These are phyloP conservation scores for Globisporangium lucens DNA, from an alignment of 352 stramenopile genomes.

Conservation along the genomic window DNA sequence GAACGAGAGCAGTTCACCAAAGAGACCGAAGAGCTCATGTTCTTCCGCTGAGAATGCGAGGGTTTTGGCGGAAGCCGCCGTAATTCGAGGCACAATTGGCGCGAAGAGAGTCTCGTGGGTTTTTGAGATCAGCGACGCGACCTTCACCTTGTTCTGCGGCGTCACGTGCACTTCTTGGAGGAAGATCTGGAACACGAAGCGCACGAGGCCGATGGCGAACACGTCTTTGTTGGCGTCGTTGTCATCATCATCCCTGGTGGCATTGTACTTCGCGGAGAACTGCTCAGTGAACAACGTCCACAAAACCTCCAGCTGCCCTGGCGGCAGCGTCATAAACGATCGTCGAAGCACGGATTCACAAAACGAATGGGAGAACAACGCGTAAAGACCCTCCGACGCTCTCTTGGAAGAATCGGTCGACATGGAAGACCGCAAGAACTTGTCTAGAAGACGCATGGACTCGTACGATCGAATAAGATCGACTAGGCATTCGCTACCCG, in stretches of 20 bases:
- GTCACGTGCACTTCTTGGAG: conserved; percentile 81
- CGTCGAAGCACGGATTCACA: conserved; percentile 56
- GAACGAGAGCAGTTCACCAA: conserved; percentile 75
- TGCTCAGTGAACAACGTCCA: conserved; percentile 69
- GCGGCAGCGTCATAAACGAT: conserved; percentile 67
- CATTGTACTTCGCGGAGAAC: conserved; percentile 25
- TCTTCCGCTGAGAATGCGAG: conserved; percentile 37
- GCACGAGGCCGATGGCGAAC: conserved; percentile 44
- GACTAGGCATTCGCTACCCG: conserved; percentile 39
- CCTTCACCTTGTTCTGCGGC: conserved; percentile 63
- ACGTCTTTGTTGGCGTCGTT: not conserved
- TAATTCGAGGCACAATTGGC: conserved; percentile 25
- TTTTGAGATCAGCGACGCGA: conserved; percentile 41
- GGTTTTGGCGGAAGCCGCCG: not conserved
- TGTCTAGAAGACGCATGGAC: conserved; percentile 80
- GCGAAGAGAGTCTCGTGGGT: conserved; percentile 56
- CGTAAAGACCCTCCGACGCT: conserved; percentile 38
- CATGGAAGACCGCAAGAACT: conserved; percentile 42
- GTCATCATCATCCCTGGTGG: conserved; percentile 1
- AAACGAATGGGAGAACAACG: conserved; percentile 36
- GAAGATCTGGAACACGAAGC: conserved; percentile 74
- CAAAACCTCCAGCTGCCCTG: conserved; percentile 74
- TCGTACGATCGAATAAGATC: conserved; percentile 73
- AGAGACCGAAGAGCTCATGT: conserved; percentile 64
- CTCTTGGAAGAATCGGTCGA: conserved; percentile 18